Evolutionary conservation across 2,329 filamentous ascomycete species (phyloP), one percentile per base, ranked within the genome.

Genomic region (Ceratocystis huliohia): DNA sequence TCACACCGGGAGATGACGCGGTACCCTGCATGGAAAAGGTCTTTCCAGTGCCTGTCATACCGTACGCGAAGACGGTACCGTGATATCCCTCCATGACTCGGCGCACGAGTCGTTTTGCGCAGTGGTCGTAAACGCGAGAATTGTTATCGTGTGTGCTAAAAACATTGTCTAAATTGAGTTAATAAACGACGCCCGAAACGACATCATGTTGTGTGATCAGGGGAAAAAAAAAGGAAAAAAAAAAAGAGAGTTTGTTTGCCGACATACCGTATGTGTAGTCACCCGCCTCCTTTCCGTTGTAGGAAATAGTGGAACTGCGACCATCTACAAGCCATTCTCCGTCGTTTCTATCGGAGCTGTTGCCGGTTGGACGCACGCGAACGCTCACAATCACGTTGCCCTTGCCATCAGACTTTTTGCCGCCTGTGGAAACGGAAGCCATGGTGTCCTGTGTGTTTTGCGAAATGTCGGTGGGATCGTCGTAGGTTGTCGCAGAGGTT

Each of bases 21-120:
- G 94, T 99, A 71, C 94, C 94, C 78, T 99, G 94, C 94, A 99
- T 99, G 48, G 93, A 97, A 75, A 97, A 99, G 0, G 94, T 99
- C 79, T 99, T 99, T 71, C 94, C 94, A 0, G 94, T 97, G 69
- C 94, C 94, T 97, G 94, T 99, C 92, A 97, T 97, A 73, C 94
- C 94, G 75, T 99, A 99, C 20, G 93, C 93, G 74, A 99, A 97
- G 28, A 99, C 94, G 0, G 94, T 99, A 68, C 93, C 94, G 73
- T 97, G 93, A 74, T 97, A 99, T 53, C 94, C 94, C 78, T 99
- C 94, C 94, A 99, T 99, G 63, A 99, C 94, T 72, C 94, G 84
- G 71, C 94, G 88, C 61, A 99, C 94, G 64, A 99, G 81, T 69
- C 94, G 88, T 77, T 97, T 97, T 56, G 94, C 94, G 59, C 85